Percentiles rank a stretch among this genome's conserved stretches.
These are phyloP conservation scores for Colletotrichum paranaense DNA, from an alignment of 2,329 filamentous ascomycete species.

Conservation along the genomic window DNA sequence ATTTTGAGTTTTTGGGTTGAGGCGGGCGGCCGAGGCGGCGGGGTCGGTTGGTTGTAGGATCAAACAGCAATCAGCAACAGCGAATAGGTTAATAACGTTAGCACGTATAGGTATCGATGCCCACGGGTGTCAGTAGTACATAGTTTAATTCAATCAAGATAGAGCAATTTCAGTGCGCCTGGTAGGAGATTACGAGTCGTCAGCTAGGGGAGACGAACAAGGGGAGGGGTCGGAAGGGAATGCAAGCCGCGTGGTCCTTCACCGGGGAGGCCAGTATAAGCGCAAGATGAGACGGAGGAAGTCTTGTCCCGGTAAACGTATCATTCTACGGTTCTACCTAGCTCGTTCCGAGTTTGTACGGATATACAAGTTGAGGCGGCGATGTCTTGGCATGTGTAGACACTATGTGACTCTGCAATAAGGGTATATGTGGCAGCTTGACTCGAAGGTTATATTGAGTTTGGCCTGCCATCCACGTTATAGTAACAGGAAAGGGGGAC, in stretches of 20 bases:
- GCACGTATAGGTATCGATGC: conserved; percentile 13
- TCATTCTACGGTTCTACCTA: background rate
- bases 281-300: background rate
- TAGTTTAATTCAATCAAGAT: conserved; percentile 29
- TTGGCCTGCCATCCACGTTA: background rate
- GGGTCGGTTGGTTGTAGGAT: background rate
- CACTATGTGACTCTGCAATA: background rate
- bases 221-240: background rate
- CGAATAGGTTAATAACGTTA: conserved; percentile 18
- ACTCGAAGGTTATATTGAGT: background rate
- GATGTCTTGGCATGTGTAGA: background rate
- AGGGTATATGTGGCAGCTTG: background rate
- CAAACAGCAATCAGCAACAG: background rate
- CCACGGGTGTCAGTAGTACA: conserved; percentile 14
- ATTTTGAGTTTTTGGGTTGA: background rate
- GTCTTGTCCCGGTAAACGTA: background rate
- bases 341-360: background rate
- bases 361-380: background rate
- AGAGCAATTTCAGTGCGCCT: background rate
- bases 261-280: background rate
- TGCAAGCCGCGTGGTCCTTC: background rate
- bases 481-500: background rate
- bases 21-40: conserved; percentile 6
- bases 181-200: too few species aligned
- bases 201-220: background rate